These are phyloP conservation scores for Pythium biforme DNA, from an alignment of 352 stramenopile genomes.

Conservation along the genomic window DNA sequence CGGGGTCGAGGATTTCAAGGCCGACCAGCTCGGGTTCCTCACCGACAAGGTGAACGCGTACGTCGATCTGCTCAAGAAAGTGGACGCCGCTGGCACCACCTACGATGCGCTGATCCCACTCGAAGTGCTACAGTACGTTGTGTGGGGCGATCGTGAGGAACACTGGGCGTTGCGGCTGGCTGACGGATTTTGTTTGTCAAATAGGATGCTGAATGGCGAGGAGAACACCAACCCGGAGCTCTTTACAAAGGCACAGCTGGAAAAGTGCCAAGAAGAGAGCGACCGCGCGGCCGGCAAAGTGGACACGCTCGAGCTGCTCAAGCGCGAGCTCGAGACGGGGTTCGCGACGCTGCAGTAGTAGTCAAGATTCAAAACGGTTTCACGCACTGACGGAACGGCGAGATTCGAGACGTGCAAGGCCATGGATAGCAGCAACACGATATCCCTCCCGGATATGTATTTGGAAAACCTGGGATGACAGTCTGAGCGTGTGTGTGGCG, in stretches of 20 bases:
- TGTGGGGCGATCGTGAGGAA: too few relatives aligned
- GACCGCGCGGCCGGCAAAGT: slow-evolving; percentile 39
- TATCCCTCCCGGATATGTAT: neutral
- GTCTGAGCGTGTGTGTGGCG: neutral
- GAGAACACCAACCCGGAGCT: slow-evolving; percentile 64
- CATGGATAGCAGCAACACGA: neutral
- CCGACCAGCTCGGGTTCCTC: slow-evolving; percentile 59
- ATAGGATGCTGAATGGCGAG: slow-evolving; percentile 50
- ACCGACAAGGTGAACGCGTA: slow-evolving; percentile 59
- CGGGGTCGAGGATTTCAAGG: slow-evolving; percentile 56
- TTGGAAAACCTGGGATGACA: neutral
- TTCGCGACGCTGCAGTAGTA: slow-evolving; percentile 32
- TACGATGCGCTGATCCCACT: slow-evolving; percentile 65
- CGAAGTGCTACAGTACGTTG: slow-evolving; percentile 58
- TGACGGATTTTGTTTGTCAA: slow-evolving; percentile 5
- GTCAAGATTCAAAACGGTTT: neutral
- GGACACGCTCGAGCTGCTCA: slow-evolving; percentile 55
- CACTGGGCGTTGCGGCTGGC: too few relatives aligned
- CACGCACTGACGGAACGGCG: too few relatives aligned
- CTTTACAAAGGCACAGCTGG: slow-evolving; percentile 62
- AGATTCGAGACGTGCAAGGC: neutral
- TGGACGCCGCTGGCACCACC: slow-evolving; percentile 38
- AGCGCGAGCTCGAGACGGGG: slow-evolving; percentile 43
- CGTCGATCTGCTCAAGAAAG: slow-evolving; percentile 55
- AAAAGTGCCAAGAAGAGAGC: slow-evolving; percentile 64